These are phyloP conservation scores for Clathrospora elynae DNA, from an alignment of 2,329 filamentous ascomycete species.

Conservation along the genomic window DNA sequence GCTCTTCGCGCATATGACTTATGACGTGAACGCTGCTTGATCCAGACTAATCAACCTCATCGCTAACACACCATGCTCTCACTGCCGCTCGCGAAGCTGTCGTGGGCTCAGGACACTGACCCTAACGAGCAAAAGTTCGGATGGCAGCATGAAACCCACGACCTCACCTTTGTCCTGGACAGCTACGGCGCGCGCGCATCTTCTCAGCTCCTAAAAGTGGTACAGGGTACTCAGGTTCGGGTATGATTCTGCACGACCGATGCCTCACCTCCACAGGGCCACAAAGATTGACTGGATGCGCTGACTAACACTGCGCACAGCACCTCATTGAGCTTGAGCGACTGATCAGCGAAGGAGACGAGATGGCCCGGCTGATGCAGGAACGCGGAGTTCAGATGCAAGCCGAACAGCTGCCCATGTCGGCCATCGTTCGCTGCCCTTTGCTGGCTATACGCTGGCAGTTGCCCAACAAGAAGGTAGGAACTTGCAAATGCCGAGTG, in stretches of 20 bases:
- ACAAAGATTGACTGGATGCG: neutral
- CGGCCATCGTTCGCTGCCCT: slow-evolving; percentile 48
- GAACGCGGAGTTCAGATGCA: slow-evolving; percentile 36
- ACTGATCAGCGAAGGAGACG: slow-evolving; percentile 25
- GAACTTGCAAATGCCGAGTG: too few relatives aligned
- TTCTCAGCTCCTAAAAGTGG: slow-evolving; percentile 47
- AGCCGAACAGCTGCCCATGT: slow-evolving; percentile 52
- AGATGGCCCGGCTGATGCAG: slow-evolving; percentile 26
- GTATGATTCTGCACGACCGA: slow-evolving; percentile 41
- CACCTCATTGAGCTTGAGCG: slow-evolving; percentile 34
- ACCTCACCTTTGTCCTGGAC: slow-evolving; percentile 44
- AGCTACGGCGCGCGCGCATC: slow-evolving; percentile 33
- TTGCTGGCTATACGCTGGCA: slow-evolving; percentile 51
- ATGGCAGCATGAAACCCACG: slow-evolving; percentile 44
- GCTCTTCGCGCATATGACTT: neutral
- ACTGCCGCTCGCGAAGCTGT: slow-evolving; percentile 40
- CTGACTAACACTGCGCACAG: slow-evolving; percentile 22
- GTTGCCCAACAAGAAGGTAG: slow-evolving; percentile 45
- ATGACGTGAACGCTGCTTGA: neutral
- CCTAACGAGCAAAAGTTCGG: slow-evolving; percentile 34
- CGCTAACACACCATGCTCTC: slow-evolving; percentile 34
- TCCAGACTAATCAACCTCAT: slow-evolving; percentile 2
- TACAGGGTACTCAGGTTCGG: slow-evolving; percentile 50
- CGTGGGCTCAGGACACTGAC: slow-evolving; percentile 41
- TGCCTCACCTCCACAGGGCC: neutral